Conservation (phyloP, 2,329 filamentous ascomycete species). For the Drechslerella dactyloides region DNA sequence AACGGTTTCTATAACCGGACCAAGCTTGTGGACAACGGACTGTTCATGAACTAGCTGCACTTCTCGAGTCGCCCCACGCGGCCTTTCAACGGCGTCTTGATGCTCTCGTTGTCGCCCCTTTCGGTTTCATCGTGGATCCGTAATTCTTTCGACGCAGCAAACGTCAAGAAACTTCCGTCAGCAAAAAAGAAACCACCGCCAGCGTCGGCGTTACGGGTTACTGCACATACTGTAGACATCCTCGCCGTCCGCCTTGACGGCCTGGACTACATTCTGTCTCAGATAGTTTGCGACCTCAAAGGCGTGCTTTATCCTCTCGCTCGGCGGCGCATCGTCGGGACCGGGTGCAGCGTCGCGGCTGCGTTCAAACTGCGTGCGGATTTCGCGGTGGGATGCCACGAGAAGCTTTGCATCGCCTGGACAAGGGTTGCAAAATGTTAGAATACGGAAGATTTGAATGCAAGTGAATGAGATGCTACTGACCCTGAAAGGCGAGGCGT, state of each 20-base stretch:
- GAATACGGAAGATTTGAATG: constrained; percentile 36
- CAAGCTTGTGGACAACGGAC: neutral
- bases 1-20: neutral
- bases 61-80: constrained; percentile 30
- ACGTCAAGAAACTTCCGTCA: constrained; percentile 41
- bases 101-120: constrained; percentile 87
- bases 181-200: neutral
- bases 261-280: constrained; percentile 86
- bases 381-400: constrained; percentile 72
- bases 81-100: constrained; percentile 67
- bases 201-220: too few relatives aligned
- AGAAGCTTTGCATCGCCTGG: constrained; percentile 75
- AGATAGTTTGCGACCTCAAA: constrained; percentile 81
- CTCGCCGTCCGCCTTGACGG: constrained; percentile 63
- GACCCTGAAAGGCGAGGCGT: constrained; percentile 82
- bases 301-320: constrained; percentile 70
- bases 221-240: constrained; percentile 67
- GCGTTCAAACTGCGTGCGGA: constrained; percentile 74
- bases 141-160: constrained; percentile 66
- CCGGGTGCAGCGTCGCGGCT: constrained; percentile 69
- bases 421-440: neutral
- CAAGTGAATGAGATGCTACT: constrained; percentile 40
- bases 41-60: constrained; percentile 14
- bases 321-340: constrained; percentile 60
- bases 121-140: constrained; percentile 91